phyloP scores from a whole-genome alignment of 495 filamentous ascomycete species.

The Ascodesmis nigricans region DNA sequence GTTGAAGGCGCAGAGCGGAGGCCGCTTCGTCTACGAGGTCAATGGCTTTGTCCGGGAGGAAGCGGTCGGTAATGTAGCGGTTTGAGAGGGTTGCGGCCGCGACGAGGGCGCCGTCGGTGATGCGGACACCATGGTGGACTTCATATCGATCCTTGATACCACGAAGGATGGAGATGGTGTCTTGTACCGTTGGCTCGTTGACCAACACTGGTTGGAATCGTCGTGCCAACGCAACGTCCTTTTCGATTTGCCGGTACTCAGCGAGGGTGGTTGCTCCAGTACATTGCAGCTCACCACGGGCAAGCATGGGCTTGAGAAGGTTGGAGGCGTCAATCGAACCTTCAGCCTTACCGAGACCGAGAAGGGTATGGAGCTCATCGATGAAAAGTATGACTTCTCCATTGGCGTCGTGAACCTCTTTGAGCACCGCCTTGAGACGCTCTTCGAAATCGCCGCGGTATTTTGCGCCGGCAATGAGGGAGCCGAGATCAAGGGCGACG shows the following conservation, averaged over 20 bases:
- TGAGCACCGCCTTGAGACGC: conserved; percentile 63
- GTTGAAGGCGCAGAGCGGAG: conserved; percentile 69
- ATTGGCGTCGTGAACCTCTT: conserved; percentile 72
- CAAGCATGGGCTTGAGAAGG: conserved; percentile 79
- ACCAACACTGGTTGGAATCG: conserved; percentile 87
- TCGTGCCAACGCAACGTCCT: conserved; percentile 79
- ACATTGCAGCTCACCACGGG: conserved; percentile 80
- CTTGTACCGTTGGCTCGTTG: conserved; percentile 67
- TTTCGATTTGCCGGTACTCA: conserved; percentile 84
- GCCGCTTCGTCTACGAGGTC: conserved; percentile 93
- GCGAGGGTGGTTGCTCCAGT: conserved; percentile 83
- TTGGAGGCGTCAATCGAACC: conserved; percentile 94
- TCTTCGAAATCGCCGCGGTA: conserved; percentile 95
- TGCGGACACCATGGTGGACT: conserved; percentile 84
- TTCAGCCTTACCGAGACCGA: conserved; percentile 84
- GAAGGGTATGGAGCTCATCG: conserved; percentile 78
- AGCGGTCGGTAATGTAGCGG: conserved; percentile 89
- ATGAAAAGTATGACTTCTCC: conserved; percentile 86
- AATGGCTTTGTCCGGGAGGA: conserved; percentile 89
- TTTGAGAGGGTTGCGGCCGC: conserved; percentile 83
- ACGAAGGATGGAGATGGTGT: conserved; percentile 86
- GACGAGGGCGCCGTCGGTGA: conserved; percentile 79
- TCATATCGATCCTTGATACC: conserved; percentile 92
- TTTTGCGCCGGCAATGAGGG: conserved; percentile 85
- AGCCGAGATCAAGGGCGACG: conserved; percentile 65